Percentiles rank a stretch among this genome's conserved stretches.
Evolutionary conservation across 768 basidiomycete species (phyloP).

Genomic region (Boletus vinaceobasis): DNA sequence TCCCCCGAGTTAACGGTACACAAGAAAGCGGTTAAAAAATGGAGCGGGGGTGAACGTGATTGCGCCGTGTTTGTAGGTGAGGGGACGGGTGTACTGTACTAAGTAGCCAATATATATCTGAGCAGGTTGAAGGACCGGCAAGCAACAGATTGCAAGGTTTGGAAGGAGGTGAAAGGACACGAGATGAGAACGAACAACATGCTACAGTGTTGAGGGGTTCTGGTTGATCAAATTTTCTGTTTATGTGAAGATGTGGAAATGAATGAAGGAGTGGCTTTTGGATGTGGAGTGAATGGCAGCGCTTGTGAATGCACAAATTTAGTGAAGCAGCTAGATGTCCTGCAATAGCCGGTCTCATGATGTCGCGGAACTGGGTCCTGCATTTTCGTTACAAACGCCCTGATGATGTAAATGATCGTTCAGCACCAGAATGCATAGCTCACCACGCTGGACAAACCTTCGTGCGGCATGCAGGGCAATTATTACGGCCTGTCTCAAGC

Average conservation of each 20-base stretch:
- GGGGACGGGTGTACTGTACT: constrained; percentile 10
- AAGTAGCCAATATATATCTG: constrained; percentile 24
- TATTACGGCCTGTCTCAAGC: constrained; percentile 82
- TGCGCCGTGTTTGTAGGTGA: constrained; percentile 12
- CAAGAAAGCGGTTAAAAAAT: constrained; percentile 5
- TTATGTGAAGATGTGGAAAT: constrained; percentile 8
- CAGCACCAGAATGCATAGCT: not conserved
- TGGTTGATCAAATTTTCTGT: constrained; percentile 8
- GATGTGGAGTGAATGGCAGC: not conserved
- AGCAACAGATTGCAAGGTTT: constrained; percentile 9
- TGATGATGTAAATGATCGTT: not conserved
- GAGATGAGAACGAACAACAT: constrained; percentile 20
- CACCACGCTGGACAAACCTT: constrained; percentile 44
- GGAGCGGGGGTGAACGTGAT: constrained; percentile 5
- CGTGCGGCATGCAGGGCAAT: constrained; percentile 87
- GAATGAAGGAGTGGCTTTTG: constrained; percentile 18
- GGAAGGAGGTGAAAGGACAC: constrained; percentile 3
- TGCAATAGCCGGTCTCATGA: constrained; percentile 1
- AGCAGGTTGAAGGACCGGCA: constrained; percentile 14
- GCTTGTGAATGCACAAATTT: not conserved
- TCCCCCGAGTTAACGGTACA: constrained; percentile 9
- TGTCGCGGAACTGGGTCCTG: constrained; percentile 6
- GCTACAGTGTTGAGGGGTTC: constrained; percentile 22
- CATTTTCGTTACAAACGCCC: constrained; percentile 26
- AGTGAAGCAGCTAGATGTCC: constrained; percentile 6